Evolutionary conservation across 805 yeast species (phyloP).

Genomic region (Starmerella sirachaensis): DNA sequence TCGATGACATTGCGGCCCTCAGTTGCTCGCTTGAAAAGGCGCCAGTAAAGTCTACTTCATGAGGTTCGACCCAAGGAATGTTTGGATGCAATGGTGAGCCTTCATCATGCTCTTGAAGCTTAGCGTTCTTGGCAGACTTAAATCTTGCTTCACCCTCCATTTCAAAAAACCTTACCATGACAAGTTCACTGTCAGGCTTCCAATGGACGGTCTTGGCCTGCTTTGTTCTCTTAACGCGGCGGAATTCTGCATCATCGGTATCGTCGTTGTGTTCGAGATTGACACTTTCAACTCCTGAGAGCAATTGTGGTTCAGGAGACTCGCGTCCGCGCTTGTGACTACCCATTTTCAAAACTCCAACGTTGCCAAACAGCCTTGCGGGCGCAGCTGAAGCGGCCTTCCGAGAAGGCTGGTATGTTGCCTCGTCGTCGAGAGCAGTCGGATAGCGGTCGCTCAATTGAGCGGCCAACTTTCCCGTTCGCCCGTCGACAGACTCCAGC

Average conservation of each 20-base stretch:
- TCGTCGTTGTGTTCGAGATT: neutral
- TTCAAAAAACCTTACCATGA: slow-evolving; percentile 25
- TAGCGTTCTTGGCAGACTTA: slow-evolving; percentile 19
- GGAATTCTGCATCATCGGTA: slow-evolving; percentile 10
- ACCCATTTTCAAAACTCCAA: slow-evolving; percentile 10
- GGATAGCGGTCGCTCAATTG: slow-evolving; percentile 1
- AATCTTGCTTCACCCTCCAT: slow-evolving; percentile 18
- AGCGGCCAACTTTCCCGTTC: neutral
- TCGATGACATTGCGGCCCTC: slow-evolving; percentile 20
- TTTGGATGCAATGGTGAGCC: slow-evolving; percentile 15
- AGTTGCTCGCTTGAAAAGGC: slow-evolving; percentile 13
- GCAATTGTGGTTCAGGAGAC: slow-evolving; percentile 1
- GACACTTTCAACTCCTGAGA: neutral
- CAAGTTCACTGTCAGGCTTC: slow-evolving; percentile 26
- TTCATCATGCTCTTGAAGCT: slow-evolving; percentile 18
- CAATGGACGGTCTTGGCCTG: slow-evolving; percentile 25
- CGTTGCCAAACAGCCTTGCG: slow-evolving; percentile 13
- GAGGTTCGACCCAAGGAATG: slow-evolving; percentile 22
- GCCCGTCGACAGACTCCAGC: slow-evolving; percentile 1
- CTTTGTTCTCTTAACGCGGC: slow-evolving; percentile 16
- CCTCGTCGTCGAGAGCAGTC: too few relatives aligned
- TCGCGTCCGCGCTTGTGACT: slow-evolving; percentile 14
- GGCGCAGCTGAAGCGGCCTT: neutral
- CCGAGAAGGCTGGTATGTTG: neutral
- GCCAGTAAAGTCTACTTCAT: slow-evolving; percentile 15